Evolutionary conservation across 1,139 yeast genomes (phyloP).

Genomic region (Starmera stellimalicola): DNA sequence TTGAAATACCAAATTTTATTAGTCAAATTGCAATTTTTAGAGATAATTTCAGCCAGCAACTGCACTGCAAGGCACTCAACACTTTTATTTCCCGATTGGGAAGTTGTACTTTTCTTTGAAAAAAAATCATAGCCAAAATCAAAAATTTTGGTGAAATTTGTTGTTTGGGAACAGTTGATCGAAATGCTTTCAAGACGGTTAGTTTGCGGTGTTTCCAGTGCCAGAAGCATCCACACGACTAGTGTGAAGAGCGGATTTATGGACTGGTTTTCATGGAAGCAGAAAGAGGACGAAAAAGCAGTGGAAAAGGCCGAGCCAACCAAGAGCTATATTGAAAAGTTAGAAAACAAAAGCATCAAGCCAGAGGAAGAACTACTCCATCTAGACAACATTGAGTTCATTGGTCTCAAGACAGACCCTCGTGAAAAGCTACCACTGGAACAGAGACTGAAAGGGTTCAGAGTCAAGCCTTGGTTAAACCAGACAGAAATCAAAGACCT

Average conservation of each 20-base stretch:
- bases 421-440: slow-evolving; percentile 5
- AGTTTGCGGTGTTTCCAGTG: background rate
- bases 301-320: slow-evolving; percentile 13
- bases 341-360: slow-evolving; percentile 8
- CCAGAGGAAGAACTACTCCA: slow-evolving; percentile 4
- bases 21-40: background rate
- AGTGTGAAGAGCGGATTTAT: slow-evolving; percentile 21
- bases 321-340: slow-evolving; percentile 15
- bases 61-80: background rate
- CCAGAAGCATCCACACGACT: slow-evolving; percentile 16
- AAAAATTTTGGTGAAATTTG: background rate
- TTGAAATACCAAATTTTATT: background rate
- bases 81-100: slow-evolving; percentile 2
- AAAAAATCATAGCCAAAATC: background rate
- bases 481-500: slow-evolving; percentile 16
- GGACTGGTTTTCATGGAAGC: slow-evolving; percentile 27
- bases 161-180: background rate
- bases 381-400: slow-evolving; percentile 16
- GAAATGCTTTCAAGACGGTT: background rate
- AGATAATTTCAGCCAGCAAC: background rate
- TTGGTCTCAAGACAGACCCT: slow-evolving; percentile 11
- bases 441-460: slow-evolving; percentile 25
- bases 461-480: slow-evolving; percentile 25
- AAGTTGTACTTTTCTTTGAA: slow-evolving; percentile 6
- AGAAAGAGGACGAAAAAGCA: slow-evolving; percentile 9